These are phyloP conservation scores for Sclerotinia trifoliorum DNA, from an alignment of 2,329 filamentous ascomycete species.

Conservation along the genomic window DNA sequence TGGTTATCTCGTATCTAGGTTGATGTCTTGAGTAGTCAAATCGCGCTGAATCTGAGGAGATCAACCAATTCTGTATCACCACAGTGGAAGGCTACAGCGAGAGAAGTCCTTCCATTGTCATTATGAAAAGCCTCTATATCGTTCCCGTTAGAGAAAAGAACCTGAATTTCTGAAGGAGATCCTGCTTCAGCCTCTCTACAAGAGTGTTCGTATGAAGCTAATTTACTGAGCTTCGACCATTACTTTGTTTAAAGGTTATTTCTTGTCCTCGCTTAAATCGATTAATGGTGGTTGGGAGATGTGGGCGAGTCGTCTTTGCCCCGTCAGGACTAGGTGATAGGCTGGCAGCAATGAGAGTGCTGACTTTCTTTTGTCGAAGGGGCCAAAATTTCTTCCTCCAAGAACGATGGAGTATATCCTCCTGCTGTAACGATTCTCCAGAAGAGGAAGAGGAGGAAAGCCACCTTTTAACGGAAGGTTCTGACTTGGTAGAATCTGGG, in stretches of 20 bases:
- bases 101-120: slow-evolving; percentile 1
- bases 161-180: slow-evolving; percentile 7
- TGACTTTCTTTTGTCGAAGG: not conserved
- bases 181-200: slow-evolving; percentile 2
- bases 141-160: not conserved
- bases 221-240: slow-evolving; percentile 4
- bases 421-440: not conserved
- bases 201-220: slow-evolving; percentile 1
- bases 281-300: not conserved
- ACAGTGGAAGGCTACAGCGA: slow-evolving; percentile 9
- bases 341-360: not conserved
- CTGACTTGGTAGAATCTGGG: slow-evolving; percentile 4
- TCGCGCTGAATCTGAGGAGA: slow-evolving; percentile 6
- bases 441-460: slow-evolving; percentile 13
- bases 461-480: slow-evolving; percentile 12
- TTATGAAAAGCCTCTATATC: not conserved
- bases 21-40: not conserved
- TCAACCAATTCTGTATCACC: slow-evolving; percentile 6
- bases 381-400: slow-evolving; percentile 13
- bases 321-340: slow-evolving; percentile 7
- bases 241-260: slow-evolving; percentile 2
- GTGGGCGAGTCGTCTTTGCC: not conserved
- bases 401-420: not conserved
- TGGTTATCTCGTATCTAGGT: slow-evolving; percentile 4
- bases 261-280: slow-evolving; percentile 3